Evolutionary conservation across 2,329 filamentous ascomycete genomes (phyloP).

Genomic region (Alternaria angustiovoidea): DNA sequence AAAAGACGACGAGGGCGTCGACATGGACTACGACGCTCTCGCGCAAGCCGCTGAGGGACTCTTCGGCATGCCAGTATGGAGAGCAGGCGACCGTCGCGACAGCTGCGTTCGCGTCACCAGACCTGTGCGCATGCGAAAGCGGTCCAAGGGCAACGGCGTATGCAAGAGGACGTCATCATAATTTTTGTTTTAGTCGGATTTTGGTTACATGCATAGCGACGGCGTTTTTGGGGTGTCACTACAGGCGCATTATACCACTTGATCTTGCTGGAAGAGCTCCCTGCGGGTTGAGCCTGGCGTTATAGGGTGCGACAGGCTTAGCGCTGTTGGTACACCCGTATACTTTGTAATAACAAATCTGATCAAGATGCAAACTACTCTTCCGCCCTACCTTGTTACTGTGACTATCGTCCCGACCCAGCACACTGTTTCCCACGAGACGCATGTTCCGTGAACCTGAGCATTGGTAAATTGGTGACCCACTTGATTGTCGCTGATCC

Average conservation of each 20-base stretch:
- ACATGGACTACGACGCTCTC: slow-evolving; percentile 40
- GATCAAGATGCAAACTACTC: slow-evolving; percentile 8
- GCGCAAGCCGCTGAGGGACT: slow-evolving; percentile 22
- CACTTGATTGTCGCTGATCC: slow-evolving; percentile 25
- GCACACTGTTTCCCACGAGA: slow-evolving; percentile 30
- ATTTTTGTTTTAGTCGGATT: slow-evolving; percentile 4
- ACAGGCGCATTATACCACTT: slow-evolving; percentile 40
- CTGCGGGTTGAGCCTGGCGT: slow-evolving; percentile 47
- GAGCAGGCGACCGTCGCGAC: slow-evolving; percentile 36
- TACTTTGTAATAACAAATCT: slow-evolving; percentile 25
- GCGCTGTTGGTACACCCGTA: slow-evolving; percentile 17
- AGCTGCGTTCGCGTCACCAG: slow-evolving; percentile 40
- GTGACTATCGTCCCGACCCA: slow-evolving; percentile 17
- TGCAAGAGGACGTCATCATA: slow-evolving; percentile 33
- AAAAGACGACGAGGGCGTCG: slow-evolving; percentile 45
- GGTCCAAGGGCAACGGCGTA: slow-evolving; percentile 24
- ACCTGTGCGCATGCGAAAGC: slow-evolving; percentile 45
- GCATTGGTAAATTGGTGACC: slow-evolving; percentile 31
- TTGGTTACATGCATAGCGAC: slow-evolving; percentile 39
- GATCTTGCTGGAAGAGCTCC: slow-evolving; percentile 34
- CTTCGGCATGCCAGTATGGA: slow-evolving; percentile 33
- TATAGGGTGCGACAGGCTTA: slow-evolving; percentile 21
- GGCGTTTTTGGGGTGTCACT: slow-evolving; percentile 36
- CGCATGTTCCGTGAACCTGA: slow-evolving; percentile 23
- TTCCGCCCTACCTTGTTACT: background rate